Base-by-base conservation (phyloP, 768 basidiomycete genomes). In the Phlebiopsis gigantea region DNA sequence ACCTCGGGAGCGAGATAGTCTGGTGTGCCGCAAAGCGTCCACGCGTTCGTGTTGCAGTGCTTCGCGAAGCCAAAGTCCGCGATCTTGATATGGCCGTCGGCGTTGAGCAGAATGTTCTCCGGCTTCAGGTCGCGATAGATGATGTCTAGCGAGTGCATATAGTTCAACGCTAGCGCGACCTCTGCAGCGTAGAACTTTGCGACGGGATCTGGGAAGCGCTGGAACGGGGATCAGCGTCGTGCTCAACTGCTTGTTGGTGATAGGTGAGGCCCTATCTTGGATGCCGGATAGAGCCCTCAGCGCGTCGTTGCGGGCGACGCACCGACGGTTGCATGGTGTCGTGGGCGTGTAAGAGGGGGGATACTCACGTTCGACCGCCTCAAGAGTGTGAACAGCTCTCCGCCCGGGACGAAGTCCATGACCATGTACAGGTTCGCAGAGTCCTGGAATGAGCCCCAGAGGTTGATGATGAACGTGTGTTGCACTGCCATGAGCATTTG, bases 41-140 rank as follows among this genome's bases (percentile, higher is more conserved):
- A 98, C 10, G 94, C 97, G 34, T 89, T 86, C 46, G 84, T 88
- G 51, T 84, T 79, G 61, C 95, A 93, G 39, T 80, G 75, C 68
- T 98, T 98, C 5, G 97, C 94, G 66, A 98, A 97, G 14, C 95
- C 95, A 64, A 98, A 98, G 69, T 98, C 95, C 15, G 94, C 93
- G 30, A 98, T 87, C 72, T 96, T 97, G 73, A 98, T 93, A 70
- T 98, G 94, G 0, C 95, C 95, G 66, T 97, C 94, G n/a, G 84
- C 79, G 60, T 89, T 92, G 51, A 98, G 81, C 28, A 98, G 79
- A 47, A 98, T 89, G 68, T 98, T 98, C 69, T 99, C 97, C 1
- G 97, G 97, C 71, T 99, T 98, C 46, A 98, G 81, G 72, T 98
- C 96, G 17, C 96, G 91, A 71, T 98, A 98, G 59, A 98, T 90